Evolutionary conservation across 768 basidiomycete genomes (phyloP).

Genomic region (Lepiota venenata): DNA sequence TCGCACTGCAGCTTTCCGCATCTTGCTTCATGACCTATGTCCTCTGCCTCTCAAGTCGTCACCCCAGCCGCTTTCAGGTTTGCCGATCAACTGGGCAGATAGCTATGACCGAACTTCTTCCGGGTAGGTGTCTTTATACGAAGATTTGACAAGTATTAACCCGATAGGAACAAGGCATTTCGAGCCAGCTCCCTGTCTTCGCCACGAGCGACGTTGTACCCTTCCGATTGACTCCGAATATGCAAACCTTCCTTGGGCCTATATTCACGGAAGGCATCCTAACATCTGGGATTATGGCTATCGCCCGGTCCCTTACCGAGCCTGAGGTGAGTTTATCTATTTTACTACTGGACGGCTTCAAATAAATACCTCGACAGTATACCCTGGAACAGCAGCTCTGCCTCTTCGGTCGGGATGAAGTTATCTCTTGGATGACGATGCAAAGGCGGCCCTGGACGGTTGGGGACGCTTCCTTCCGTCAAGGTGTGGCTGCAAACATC

Average conservation of each 20-base stretch:
- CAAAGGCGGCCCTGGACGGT: conserved; percentile 53
- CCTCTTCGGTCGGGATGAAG: conserved; percentile 91
- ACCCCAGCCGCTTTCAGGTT: conserved; percentile 82
- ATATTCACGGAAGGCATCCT: conserved; percentile 89
- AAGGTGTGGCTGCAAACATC: conserved; percentile 48
- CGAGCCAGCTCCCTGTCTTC: conserved; percentile 53
- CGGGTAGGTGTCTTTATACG: conserved; percentile 44
- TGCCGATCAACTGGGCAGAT: conserved; percentile 89
- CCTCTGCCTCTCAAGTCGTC: conserved; percentile 78
- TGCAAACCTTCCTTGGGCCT: conserved; percentile 90
- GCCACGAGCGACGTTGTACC: conserved; percentile 85
- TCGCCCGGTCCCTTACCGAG: conserved; percentile 85
- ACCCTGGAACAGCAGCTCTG: conserved; percentile 91
- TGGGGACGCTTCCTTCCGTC: conserved; percentile 52
- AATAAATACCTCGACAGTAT: conserved; percentile 45
- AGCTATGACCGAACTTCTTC: conserved; percentile 90
- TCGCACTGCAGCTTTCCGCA: conserved; percentile 84
- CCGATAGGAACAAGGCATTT: conserved; percentile 29
- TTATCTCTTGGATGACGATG: conserved; percentile 69
- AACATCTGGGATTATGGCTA: conserved; percentile 84
- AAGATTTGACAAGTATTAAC: background rate
- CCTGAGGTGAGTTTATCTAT: conserved; percentile 63
- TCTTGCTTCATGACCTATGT: conserved; percentile 91
- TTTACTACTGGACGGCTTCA: background rate
- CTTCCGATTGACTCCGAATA: conserved; percentile 95